Base-by-base conservation (phyloP, 495 filamentous ascomycete genomes). In the Hypoxylon subgilvum region DNA sequence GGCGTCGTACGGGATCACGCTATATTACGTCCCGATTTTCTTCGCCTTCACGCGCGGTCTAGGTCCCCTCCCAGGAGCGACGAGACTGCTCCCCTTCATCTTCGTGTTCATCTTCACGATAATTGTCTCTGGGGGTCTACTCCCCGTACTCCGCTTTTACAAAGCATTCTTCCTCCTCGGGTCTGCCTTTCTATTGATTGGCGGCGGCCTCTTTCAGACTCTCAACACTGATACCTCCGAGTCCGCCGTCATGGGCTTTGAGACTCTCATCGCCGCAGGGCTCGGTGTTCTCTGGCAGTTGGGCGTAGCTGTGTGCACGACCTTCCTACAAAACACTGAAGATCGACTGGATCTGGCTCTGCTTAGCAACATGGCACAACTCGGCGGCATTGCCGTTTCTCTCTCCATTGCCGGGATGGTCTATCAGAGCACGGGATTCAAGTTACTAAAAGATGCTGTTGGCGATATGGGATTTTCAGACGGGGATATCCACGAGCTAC, bases 101-200 rank as follows among this genome's bases (percentile, higher is more conserved):
- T 36, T 48, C 6, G 30, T 40, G 10, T 45, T 45, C 8, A 9
- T 59, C 7, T 48, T 48, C 45, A 9, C 39, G 14, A 21, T 41
- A 2, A 23, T 61, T 0, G 28, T 70, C 3, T 55, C 81, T 53
- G 84, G 86, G 25, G 71, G 52, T 0, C 31, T 83, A 4, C 75
- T 88, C 58, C 67, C 74, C 0, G 74, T 71, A n/a, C 59, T 65
- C 1, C 74, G 76, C 1, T 77, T 74, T 41, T 87, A 88, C 61
- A 78, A 79, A 68, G 78, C 79, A 0, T 87, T 83, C 78, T 88
- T 83, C 59, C 44, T 82, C 4, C 32, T 73, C 2, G 82, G 79
- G 4, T 79, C 78, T 2, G 54, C 69, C 7, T 51, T 85, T 9
- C 58, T 74, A 6, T 19, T 84, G 2, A 68, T 77, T n/a, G 82